Conservation (phyloP, 2,329 filamentous ascomycete genomes). For the Huntiella decipiens region DNA sequence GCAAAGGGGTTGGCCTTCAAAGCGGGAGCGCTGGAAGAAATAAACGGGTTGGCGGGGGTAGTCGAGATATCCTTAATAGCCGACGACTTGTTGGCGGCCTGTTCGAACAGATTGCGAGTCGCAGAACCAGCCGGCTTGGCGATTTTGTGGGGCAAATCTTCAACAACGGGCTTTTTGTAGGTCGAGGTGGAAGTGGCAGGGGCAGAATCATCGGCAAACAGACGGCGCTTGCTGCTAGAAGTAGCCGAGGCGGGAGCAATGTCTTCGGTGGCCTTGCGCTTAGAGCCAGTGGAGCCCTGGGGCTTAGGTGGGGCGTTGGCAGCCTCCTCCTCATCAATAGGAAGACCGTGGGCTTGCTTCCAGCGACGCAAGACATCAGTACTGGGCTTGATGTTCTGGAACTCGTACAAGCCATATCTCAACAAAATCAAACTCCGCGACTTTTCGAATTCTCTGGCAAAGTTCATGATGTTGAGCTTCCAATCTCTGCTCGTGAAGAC, state of each 20-base stretch:
- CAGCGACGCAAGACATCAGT: constrained; percentile 38
- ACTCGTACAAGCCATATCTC: constrained; percentile 42
- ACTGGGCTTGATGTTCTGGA: constrained; percentile 41
- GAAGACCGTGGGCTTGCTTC: constrained; percentile 36
- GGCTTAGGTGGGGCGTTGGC: constrained; percentile 18
- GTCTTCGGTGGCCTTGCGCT: constrained; percentile 39
- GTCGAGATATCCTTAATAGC: constrained; percentile 8
- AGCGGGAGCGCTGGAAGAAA: constrained; percentile 15
- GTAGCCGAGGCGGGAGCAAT: constrained; percentile 17
- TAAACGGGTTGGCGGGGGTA: constrained; percentile 35
- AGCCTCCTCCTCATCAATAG: constrained; percentile 20
- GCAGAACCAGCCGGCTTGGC: constrained; percentile 30
- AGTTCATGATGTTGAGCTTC: constrained; percentile 43
- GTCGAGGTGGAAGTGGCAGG: constrained; percentile 13
- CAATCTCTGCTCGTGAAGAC: constrained; percentile 42
- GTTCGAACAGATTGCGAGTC: constrained; percentile 37
- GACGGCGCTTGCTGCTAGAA: constrained; percentile 31
- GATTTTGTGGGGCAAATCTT: constrained; percentile 31
- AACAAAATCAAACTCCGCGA: constrained; percentile 41
- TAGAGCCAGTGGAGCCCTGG: constrained; percentile 21
- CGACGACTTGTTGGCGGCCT: constrained; percentile 22
- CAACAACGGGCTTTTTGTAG: constrained; percentile 23
- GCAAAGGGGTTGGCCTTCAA: constrained; percentile 2
- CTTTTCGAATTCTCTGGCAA: constrained; percentile 46
- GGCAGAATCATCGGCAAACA: constrained; percentile 21